These are phyloP conservation scores for Austropuccinia psidii DNA, from an alignment of 1,284 basidiomycete genomes.

Conservation along the genomic window DNA sequence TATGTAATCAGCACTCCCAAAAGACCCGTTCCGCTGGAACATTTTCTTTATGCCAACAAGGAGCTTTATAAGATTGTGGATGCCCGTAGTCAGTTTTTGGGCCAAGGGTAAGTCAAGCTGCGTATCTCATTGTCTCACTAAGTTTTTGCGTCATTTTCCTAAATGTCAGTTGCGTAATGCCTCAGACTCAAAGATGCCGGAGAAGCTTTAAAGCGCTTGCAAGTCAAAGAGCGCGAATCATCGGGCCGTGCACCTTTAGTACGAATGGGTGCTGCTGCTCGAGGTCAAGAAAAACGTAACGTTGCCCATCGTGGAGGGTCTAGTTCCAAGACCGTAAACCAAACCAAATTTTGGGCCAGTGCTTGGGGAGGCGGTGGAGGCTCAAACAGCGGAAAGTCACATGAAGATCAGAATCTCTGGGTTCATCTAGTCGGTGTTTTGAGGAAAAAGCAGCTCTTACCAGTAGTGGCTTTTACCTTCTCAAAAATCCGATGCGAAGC, in stretches of 20 bases:
- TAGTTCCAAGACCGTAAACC: constrained; percentile 37
- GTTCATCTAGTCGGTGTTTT: constrained; percentile 83
- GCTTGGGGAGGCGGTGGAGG: constrained; percentile 53
- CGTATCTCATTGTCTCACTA: constrained; percentile 11
- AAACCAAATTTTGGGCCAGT: constrained; percentile 49
- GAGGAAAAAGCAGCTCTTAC: constrained; percentile 75
- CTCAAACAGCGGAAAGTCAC: constrained; percentile 53
- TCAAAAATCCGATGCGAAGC: constrained; percentile 97
- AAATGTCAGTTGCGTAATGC: constrained; percentile 10
- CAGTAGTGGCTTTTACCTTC: constrained; percentile 94
- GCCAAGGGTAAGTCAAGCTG: constrained; percentile 56
- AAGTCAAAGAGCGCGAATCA: constrained; percentile 50
- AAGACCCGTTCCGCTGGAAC: constrained; percentile 92
- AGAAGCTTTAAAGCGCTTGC: constrained; percentile 65
- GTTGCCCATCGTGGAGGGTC: constrained; percentile 39
- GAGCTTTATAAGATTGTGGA: constrained; percentile 91
- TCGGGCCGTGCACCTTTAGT: constrained; percentile 37
- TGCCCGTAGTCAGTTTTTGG: constrained; percentile 67
- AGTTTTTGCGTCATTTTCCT: too few species aligned
- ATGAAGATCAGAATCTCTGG: constrained; percentile 81
- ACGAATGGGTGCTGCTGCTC: constrained; percentile 37
- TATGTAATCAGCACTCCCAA: constrained; percentile 97
- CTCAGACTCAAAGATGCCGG: constrained; percentile 76
- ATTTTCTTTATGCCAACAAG: constrained; percentile 87
- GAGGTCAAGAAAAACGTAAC: constrained; percentile 42